Conservation (phyloP, 169 alveolate genomes). For the Eimeria nieschulzi region DNA sequence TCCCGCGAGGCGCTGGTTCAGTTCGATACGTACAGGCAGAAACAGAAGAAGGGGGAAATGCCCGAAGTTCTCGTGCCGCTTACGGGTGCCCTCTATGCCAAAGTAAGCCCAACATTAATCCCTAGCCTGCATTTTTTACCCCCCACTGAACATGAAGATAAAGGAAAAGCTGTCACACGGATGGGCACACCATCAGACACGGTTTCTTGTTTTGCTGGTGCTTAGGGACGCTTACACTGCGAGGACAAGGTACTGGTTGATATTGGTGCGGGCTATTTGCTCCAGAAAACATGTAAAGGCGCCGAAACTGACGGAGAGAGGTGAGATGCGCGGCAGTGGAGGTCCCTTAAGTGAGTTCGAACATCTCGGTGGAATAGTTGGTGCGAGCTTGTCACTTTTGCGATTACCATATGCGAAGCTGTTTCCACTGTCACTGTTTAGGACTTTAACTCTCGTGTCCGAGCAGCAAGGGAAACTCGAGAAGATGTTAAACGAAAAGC, state of each 20-base stretch:
- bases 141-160: neutral
- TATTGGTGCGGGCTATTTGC: conserved; percentile 68
- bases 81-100: conserved; percentile 70
- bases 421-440: neutral
- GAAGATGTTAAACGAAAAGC: conserved; percentile 54
- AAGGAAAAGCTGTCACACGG: neutral
- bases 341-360: too few relatives aligned
- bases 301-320: conserved; percentile 63
- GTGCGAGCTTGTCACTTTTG: neutral
- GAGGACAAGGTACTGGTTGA: conserved; percentile 71
- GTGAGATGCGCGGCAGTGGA: neutral
- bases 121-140: neutral
- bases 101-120: conserved; percentile 16
- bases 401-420: neutral
- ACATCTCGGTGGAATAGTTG: neutral
- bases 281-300: conserved; percentile 64
- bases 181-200: neutral
- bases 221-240: conserved; percentile 71
- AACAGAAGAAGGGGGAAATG: conserved; percentile 42
- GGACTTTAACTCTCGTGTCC: conserved; percentile 50
- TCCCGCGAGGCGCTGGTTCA: conserved; percentile 64
- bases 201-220: neutral
- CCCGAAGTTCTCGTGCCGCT: conserved; percentile 73
- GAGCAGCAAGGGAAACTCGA: conserved; percentile 68
- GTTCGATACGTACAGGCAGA: conserved; percentile 42